These are phyloP conservation scores for Rutstroemia sp. DNA, from an alignment of 2,329 filamentous ascomycete species.

Conservation along the genomic window DNA sequence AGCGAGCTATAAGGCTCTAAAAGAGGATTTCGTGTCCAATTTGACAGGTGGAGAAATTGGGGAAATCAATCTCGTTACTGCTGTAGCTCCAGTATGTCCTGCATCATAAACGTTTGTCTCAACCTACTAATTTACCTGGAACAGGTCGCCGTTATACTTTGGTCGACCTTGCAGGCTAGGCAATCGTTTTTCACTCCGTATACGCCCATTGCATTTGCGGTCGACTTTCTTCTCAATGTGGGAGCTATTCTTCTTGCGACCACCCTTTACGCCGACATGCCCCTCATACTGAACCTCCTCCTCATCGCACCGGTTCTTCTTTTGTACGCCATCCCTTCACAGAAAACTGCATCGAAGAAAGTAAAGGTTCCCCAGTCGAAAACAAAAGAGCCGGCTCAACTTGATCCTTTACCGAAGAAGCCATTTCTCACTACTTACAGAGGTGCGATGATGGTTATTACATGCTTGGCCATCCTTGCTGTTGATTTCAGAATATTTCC, in stretches of 20 bases:
- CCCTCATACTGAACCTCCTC: slow-evolving; percentile 66
- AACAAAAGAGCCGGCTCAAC: slow-evolving; percentile 29
- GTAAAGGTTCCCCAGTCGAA: slow-evolving; percentile 38
- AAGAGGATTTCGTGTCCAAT: slow-evolving; percentile 93
- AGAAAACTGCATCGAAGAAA: slow-evolving; percentile 36
- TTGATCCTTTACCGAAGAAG: slow-evolving; percentile 64
- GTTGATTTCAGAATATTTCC: slow-evolving; percentile 94
- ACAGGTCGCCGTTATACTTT: slow-evolving; percentile 74
- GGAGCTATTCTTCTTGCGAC: slow-evolving; percentile 74
- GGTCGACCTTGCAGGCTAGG: slow-evolving; percentile 80
- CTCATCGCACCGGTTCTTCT: slow-evolving; percentile 62
- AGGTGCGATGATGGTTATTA: slow-evolving; percentile 84
- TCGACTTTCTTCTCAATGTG: slow-evolving; percentile 86
- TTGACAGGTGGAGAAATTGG: slow-evolving; percentile 73
- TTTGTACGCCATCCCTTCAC: slow-evolving; percentile 46
- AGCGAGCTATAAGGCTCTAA: slow-evolving; percentile 75
- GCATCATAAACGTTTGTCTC: slow-evolving; percentile 8
- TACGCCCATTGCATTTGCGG: slow-evolving; percentile 55
- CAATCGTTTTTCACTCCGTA: slow-evolving; percentile 79
- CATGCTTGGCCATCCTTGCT: slow-evolving; percentile 86
- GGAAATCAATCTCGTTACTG: slow-evolving; percentile 82
- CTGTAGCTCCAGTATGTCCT: slow-evolving; percentile 70
- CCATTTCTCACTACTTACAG: slow-evolving; percentile 91
- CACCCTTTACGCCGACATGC: slow-evolving; percentile 72
- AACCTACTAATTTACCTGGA: slow-evolving; percentile 11